phyloP scores from a whole-genome alignment of 768 basidiomycete genomes.

The Lactarius indigo region DNA sequence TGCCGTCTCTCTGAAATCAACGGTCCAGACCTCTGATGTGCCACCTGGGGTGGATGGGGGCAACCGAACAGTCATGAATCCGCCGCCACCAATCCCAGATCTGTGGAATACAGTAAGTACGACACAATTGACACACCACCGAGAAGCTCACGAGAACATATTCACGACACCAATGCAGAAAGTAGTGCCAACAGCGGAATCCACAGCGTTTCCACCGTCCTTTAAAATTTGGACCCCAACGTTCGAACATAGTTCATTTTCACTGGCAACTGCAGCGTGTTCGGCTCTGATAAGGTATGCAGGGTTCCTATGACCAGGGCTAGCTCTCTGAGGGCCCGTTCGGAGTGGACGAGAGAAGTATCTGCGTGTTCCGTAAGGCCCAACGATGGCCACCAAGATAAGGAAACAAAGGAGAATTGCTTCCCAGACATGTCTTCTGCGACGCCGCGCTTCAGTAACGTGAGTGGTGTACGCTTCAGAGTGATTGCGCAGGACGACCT shows the following conservation, averaged over 20 bases:
- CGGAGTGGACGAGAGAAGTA: slow-evolving; percentile 11
- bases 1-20: slow-evolving; percentile 90
- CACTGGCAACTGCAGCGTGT: slow-evolving; percentile 84
- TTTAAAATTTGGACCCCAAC: slow-evolving; percentile 76
- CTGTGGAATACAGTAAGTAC: slow-evolving; percentile 28
- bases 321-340: neutral
- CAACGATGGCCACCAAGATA: neutral
- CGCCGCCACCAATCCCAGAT: slow-evolving; percentile 84
- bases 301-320: slow-evolving; percentile 40
- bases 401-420: neutral
- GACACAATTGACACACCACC: slow-evolving; percentile 14
- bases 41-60: slow-evolving; percentile 46
- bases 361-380: neutral
- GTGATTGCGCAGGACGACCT: neutral
- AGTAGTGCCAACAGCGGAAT: slow-evolving; percentile 76
- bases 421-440: slow-evolving; percentile 1
- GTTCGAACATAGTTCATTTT: slow-evolving; percentile 81
- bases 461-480: neutral
- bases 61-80: slow-evolving; percentile 80
- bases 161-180: slow-evolving; percentile 83
- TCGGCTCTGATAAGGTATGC: slow-evolving; percentile 58
- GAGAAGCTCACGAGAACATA: slow-evolving; percentile 74
- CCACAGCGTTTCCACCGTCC: slow-evolving; percentile 87
- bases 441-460: neutral
- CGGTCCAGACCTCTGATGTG: slow-evolving; percentile 58